A percentile compares a stretch with the other conserved stretches of the same genome.
Conservation (phyloP, 1,139 yeast genomes). For the Hansenula sp. region DNA sequence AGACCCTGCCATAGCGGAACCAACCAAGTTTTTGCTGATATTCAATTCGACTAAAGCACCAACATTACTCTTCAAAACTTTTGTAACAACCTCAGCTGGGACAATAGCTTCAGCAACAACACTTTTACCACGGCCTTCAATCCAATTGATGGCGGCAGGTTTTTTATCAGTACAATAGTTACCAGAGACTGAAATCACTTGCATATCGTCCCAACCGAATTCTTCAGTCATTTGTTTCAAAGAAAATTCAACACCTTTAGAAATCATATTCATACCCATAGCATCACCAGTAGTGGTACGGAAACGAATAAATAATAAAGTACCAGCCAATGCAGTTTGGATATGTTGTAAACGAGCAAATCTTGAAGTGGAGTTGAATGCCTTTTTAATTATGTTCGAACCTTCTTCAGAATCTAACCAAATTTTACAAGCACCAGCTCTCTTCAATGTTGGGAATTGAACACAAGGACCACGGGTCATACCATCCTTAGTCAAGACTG, state of each 20-base stretch:
- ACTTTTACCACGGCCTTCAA: constrained; percentile 98
- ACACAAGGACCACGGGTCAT: constrained; percentile 99
- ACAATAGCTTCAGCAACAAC: constrained; percentile 96
- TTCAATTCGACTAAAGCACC: constrained; percentile 90
- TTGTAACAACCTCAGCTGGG: constrained; percentile 74
- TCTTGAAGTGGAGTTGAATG: constrained; percentile 94
- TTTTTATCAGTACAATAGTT: constrained; percentile 97
- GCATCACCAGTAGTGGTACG: constrained; percentile 99
- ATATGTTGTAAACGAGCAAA: constrained; percentile 91
- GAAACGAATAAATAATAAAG: constrained; percentile 81
- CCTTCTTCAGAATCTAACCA: constrained; percentile 98
- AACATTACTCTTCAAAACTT: constrained; percentile 87
- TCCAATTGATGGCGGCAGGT: constrained; percentile 98
- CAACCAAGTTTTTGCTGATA: constrained; percentile 83
- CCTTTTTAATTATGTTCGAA: constrained; percentile 73
- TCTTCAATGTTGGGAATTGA: constrained; percentile 68
- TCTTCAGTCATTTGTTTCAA: constrained; percentile 81
- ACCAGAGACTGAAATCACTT: constrained; percentile 88
- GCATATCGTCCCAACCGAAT: constrained; percentile 94
- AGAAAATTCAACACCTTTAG: constrained; percentile 93
- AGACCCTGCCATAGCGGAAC: constrained; percentile 98
- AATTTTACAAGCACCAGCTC: constrained; percentile 93
- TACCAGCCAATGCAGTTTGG: constrained; percentile 96
- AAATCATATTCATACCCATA: constrained; percentile 99
- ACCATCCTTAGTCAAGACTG: constrained; percentile 93